These are phyloP conservation scores for Linderina pennispora DNA, from an alignment of 192 early-diverging fungal species.

Conservation along the genomic window DNA sequence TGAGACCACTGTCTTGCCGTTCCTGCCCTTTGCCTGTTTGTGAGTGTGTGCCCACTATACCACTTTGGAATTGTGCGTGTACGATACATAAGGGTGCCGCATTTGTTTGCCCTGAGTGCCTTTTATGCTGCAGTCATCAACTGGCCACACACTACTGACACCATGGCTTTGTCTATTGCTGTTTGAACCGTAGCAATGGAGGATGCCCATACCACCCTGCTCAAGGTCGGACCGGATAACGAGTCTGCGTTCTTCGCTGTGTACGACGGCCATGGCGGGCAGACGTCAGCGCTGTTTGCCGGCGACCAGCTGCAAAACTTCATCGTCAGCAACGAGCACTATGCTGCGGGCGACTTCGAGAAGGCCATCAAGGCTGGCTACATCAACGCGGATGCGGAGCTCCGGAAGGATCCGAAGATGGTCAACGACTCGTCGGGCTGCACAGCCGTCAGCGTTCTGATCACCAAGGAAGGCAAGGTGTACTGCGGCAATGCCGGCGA, in stretches of 20 bases:
- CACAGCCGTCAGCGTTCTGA: constrained; percentile 85
- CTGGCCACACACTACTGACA: no score
- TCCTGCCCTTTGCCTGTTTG: no score
- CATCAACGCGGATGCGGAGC: constrained; percentile 68
- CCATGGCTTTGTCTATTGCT: constrained; percentile 7
- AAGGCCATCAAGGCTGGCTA: constrained; percentile 81
- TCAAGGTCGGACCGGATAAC: constrained; percentile 57
- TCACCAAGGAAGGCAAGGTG: constrained; percentile 76
- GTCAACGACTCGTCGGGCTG: constrained; percentile 87
- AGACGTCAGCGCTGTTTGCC: constrained; percentile 76
- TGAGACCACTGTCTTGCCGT: no score
- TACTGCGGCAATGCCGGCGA: constrained; percentile 94
- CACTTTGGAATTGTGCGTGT: no score
- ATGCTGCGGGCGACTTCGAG: constrained; percentile 61
- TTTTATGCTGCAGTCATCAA: no score
- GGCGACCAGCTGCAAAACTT: constrained; percentile 71
- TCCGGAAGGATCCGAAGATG: constrained; percentile 75
- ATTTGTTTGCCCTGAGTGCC: no score
- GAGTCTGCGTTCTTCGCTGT: constrained; percentile 90
- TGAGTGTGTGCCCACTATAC: no score
- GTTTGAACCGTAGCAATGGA: constrained; percentile 73
- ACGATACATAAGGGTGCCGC: no score
- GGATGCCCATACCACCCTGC: constrained; percentile 89
- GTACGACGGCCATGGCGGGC: constrained; percentile 94
- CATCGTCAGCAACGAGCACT: constrained; percentile 59